These are phyloP conservation scores for Zygosaccharomyces bisporus DNA, from an alignment of 805 yeast genomes.

Conservation along the genomic window DNA sequence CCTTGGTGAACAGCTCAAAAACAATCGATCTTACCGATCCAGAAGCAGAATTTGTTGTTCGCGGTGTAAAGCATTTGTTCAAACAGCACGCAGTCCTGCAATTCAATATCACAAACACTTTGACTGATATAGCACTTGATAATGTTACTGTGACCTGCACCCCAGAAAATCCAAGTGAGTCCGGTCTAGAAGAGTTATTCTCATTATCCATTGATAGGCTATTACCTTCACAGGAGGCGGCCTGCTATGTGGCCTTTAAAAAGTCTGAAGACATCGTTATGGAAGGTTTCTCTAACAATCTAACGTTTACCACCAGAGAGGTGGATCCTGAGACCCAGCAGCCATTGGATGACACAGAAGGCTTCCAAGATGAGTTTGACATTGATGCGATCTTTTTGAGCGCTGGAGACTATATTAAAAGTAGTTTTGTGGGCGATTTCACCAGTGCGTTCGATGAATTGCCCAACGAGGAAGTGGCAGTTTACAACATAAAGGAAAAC, in stretches of 20 bases:
- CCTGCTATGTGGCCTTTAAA: constrained; percentile 71
- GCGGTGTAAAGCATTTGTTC: constrained; percentile 78
- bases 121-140: constrained; percentile 70
- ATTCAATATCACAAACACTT: constrained; percentile 79
- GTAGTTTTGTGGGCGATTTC: constrained; percentile 75
- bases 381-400: constrained; percentile 69
- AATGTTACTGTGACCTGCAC: constrained; percentile 69
- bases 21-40: constrained; percentile 73
- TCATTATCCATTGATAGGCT: constrained; percentile 70
- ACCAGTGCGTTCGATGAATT: constrained; percentile 71
- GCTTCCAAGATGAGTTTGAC: constrained; percentile 90
- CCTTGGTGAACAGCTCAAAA: constrained; percentile 65
- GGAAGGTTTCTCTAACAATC: constrained; percentile 57
- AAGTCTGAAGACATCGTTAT: constrained; percentile 47
- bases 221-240: constrained; percentile 65
- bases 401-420: constrained; percentile 78
- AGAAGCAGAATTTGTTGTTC: constrained; percentile 90
- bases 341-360: constrained; percentile 67
- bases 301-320: constrained; percentile 76
- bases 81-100: constrained; percentile 70
- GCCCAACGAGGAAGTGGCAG: constrained; percentile 56
- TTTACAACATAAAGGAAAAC: constrained; percentile 56
- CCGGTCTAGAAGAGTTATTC: constrained; percentile 57
- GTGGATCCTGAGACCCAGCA: constrained; percentile 67
- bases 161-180: constrained; percentile 51